Evolutionary conservation across 208 protist species (phyloP).

Genomic region (Acanthamoeba sp.): DNA sequence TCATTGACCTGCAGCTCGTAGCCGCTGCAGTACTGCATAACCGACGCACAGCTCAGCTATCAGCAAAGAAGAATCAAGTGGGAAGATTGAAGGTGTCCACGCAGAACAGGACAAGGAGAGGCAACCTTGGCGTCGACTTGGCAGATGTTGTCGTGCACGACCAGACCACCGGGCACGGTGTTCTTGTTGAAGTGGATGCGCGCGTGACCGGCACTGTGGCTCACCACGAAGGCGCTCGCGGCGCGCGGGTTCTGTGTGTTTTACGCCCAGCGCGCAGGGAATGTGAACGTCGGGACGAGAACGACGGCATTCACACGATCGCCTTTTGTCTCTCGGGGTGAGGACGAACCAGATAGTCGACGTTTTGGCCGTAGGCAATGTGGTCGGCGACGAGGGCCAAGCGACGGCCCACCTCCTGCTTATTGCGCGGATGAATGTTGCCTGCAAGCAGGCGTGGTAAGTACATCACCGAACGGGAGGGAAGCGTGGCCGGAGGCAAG

Average conservation of each 20-base stretch:
- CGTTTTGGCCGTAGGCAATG: constrained; percentile 12
- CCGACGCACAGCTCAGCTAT: neutral
- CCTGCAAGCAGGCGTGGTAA: neutral
- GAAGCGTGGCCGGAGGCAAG: neutral
- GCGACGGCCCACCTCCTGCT: constrained; percentile 70
- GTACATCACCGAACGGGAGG: neutral
- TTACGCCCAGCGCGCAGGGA: too few relatives aligned
- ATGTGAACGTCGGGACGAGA: neutral
- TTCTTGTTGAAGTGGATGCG: constrained; percentile 6
- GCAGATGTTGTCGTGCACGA: neutral
- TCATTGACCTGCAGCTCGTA: neutral
- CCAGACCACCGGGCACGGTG: neutral
- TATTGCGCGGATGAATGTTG: constrained; percentile 68
- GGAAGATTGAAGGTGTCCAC: too few relatives aligned
- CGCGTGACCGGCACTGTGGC: neutral
- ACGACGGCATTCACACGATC: neutral
- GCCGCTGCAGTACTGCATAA: neutral
- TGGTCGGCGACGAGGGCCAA: neutral
- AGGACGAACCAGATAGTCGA: constrained; percentile 16
- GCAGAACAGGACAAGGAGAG: neutral
- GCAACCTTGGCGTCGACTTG: constrained; percentile 3
- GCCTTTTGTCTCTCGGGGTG: neutral
- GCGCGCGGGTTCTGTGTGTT: constrained; percentile 11
- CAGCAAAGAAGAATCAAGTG: neutral
- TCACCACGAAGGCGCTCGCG: neutral